These are phyloP conservation scores for Metschnikowia anglica DNA, from an alignment of 805 yeast genomes.

Conservation along the genomic window DNA sequence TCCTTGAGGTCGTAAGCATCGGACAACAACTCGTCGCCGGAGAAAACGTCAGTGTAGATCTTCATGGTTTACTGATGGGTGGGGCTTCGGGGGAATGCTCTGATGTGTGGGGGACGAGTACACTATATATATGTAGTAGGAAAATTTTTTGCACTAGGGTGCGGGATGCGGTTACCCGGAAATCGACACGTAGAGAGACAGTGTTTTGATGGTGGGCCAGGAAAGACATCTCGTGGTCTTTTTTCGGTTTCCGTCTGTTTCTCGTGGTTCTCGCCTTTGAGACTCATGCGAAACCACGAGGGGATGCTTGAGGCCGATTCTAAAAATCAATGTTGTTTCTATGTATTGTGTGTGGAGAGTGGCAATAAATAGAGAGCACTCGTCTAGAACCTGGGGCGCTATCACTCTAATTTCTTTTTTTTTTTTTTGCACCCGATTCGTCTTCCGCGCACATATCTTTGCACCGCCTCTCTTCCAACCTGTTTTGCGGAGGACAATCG, in stretches of 20 bases:
- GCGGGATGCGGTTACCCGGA: constrained; percentile 23
- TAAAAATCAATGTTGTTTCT: no score
- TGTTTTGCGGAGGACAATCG: no score
- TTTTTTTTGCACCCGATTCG: constrained; percentile 7
- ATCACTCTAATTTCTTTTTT: neutral
- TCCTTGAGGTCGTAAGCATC: constrained; percentile 90
- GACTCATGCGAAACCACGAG: no score
- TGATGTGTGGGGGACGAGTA: neutral
- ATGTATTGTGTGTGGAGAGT: neutral
- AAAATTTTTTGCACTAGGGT: constrained; percentile 17
- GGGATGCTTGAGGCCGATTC: no score
- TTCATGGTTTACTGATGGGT: constrained; percentile 29
- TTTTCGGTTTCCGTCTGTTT: no score
- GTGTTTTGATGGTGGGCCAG: no score
- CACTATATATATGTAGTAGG: constrained; percentile 15
- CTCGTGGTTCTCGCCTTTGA: no score
- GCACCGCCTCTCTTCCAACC: no score
- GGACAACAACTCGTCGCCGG: constrained; percentile 94
- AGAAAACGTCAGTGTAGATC: constrained; percentile 68
- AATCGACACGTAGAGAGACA: neutral
- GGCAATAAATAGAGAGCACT: neutral
- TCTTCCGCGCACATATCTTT: neutral
- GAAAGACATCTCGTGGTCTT: no score
- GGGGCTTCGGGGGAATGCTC: no score
- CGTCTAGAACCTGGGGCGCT: neutral